Evolutionary conservation across 2,329 filamentous ascomycete genomes (phyloP).

Genomic region (Xylariaceae sp.): DNA sequence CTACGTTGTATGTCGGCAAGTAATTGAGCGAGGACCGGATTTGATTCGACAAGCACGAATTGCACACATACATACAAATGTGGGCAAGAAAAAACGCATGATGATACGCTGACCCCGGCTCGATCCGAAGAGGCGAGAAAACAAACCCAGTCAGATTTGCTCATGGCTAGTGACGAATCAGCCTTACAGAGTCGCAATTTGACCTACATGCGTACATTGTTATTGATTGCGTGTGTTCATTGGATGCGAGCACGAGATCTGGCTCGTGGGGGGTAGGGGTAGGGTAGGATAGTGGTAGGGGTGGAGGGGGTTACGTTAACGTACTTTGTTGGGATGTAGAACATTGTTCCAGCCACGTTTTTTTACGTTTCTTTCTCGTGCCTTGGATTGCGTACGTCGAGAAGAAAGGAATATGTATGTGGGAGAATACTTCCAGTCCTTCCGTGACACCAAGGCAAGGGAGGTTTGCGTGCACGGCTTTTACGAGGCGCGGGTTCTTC

Average conservation of each 20-base stretch:
- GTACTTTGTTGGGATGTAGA: background rate
- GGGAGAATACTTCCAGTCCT: background rate
- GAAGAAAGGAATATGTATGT: background rate
- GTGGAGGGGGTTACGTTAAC: no score
- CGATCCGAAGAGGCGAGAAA: background rate
- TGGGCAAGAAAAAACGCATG: background rate
- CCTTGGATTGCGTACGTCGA: background rate
- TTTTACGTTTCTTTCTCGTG: background rate
- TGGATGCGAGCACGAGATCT: background rate
- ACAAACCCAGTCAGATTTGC: background rate
- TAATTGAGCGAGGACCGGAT: background rate
- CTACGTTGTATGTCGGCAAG: background rate
- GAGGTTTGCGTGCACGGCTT: background rate
- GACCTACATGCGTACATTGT: background rate
- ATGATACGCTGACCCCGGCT: conserved; percentile 1
- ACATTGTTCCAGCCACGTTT: background rate
- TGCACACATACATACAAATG: background rate
- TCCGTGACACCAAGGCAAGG: background rate
- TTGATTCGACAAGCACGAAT: background rate
- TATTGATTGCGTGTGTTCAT: background rate
- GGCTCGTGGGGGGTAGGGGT: background rate
- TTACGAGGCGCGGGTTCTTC: background rate
- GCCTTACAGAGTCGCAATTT: background rate
- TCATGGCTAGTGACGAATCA: background rate
- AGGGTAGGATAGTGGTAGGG: no score